Evolutionary conservation across 78 protist species (phyloP).

Genomic region (Dictyostelium citrinum): DNA sequence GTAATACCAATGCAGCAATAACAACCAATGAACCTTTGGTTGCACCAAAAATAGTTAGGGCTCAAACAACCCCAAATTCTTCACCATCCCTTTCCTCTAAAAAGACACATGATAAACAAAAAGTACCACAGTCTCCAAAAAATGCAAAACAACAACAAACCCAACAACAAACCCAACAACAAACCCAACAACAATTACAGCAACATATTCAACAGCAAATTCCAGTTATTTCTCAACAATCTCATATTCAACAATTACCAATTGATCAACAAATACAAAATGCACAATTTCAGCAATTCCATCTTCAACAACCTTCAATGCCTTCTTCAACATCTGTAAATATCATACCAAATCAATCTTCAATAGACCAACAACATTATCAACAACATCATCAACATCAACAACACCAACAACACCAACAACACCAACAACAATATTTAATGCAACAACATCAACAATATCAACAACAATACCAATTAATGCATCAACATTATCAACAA

Average conservation of each 20-base stretch:
- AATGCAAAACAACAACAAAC: neutral
- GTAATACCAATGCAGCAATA: neutral
- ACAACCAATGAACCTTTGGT: constrained; percentile 17
- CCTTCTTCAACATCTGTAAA: neutral
- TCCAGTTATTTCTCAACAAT: neutral
- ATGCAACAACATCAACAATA: neutral
- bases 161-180: neutral
- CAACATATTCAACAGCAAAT: neutral
- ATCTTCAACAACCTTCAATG: neutral
- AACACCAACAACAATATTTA: constrained; percentile 10
- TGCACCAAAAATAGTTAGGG: constrained; percentile 69
- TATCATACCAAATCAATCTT: neutral
- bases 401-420: neutral
- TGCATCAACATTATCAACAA: constrained; percentile 2
- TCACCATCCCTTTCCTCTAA: constrained; percentile 29
- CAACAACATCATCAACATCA: neutral
- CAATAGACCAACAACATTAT: neutral
- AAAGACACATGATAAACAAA: neutral
- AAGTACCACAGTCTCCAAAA: constrained; percentile 10
- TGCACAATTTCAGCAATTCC: neutral
- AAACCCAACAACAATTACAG: neutral
- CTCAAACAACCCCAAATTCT: constrained; percentile 65
- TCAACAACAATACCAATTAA: neutral
- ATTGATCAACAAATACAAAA: constrained; percentile 28
- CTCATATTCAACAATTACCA: constrained; percentile 21